A percentile compares a stretch with the other conserved stretches of the same genome.
phyloP scores from a whole-genome alignment of 2,329 filamentous ascomycete genomes.

The Aspergillus jensenii region DNA sequence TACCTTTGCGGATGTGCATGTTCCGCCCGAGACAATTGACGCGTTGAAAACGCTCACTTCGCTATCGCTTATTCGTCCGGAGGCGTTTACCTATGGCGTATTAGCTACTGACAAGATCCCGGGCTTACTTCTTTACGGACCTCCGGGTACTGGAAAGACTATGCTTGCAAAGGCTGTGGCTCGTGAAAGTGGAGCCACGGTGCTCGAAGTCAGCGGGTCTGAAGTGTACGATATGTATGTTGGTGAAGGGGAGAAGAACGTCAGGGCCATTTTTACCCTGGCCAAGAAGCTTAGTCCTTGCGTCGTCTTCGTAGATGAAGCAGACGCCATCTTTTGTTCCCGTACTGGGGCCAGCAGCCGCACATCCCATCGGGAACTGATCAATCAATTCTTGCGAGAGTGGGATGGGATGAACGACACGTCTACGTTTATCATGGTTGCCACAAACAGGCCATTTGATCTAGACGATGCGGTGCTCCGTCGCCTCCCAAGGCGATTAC shows the following conservation, averaged over 20 bases:
- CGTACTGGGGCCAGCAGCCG: slow-evolving; percentile 64
- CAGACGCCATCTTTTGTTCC: slow-evolving; percentile 84
- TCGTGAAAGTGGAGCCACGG: slow-evolving; percentile 64
- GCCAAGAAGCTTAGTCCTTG: slow-evolving; percentile 89
- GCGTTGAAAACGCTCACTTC: slow-evolving; percentile 86
- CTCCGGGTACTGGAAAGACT: slow-evolving; percentile 68
- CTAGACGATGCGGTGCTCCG: slow-evolving; percentile 65
- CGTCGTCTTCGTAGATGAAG: slow-evolving; percentile 96
- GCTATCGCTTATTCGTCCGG: slow-evolving; percentile 79
- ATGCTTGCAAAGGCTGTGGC: slow-evolving; percentile 64
- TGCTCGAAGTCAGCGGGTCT: slow-evolving; percentile 83
- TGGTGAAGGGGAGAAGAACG: slow-evolving; percentile 94
- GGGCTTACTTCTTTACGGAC: slow-evolving; percentile 83
- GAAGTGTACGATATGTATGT: slow-evolving; percentile 97
- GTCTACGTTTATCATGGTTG: slow-evolving; percentile 95
- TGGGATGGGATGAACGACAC: slow-evolving; percentile 89
- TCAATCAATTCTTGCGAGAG: slow-evolving; percentile 95
- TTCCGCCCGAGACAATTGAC: slow-evolving; percentile 76
- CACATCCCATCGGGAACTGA: slow-evolving; percentile 77
- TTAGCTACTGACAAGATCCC: slow-evolving; percentile 88
- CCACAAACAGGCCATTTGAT: slow-evolving; percentile 93
- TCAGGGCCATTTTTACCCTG: slow-evolving; percentile 84
- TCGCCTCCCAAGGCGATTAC: slow-evolving; percentile 49
- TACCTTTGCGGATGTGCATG: slow-evolving; percentile 85
- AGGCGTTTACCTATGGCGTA: slow-evolving; percentile 95